These are phyloP conservation scores for Rutstroemia sydowiana DNA, from an alignment of 2,329 filamentous ascomycete species.

Conservation along the genomic window DNA sequence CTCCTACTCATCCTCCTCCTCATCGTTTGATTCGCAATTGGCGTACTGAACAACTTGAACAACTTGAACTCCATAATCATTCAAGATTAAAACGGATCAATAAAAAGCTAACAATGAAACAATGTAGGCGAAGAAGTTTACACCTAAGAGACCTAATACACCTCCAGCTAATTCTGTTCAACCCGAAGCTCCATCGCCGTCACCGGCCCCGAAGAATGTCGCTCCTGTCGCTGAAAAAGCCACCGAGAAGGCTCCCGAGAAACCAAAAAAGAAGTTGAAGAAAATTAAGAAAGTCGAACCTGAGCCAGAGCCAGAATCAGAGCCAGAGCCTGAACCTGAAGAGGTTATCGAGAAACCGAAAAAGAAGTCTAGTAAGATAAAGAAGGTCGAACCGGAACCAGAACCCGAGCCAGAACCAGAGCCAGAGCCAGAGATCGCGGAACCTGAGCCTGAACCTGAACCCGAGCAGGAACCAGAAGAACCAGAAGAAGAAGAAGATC, in stretches of 20 bases:
- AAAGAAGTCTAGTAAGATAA: conserved; percentile 53
- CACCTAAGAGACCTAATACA: conserved; percentile 9
- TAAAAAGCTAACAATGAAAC: conserved; percentile 9
- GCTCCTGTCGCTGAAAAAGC: too few relatives aligned
- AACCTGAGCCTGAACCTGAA: conserved; percentile 36
- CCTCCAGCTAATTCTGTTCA: conserved; percentile 8
- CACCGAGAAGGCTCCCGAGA: too few relatives aligned
- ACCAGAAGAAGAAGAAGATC: not conserved
- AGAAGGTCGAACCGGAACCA: conserved; percentile 31
- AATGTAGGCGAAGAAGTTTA: conserved; percentile 12
- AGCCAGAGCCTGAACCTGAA: conserved; percentile 38
- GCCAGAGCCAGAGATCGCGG: conserved; percentile 44
- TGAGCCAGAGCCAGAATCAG: conserved; percentile 32
- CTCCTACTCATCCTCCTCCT: too few relatives aligned
- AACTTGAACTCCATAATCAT: conserved; percentile 7
- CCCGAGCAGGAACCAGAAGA: not conserved
- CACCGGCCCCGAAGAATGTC: not conserved
- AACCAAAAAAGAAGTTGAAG: conserved; percentile 6
- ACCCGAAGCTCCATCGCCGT: conserved; percentile 8
- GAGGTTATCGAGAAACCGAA: too few relatives aligned
- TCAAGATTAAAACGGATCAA: too few relatives aligned
- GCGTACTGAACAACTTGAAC: too few relatives aligned
- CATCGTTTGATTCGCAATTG: too few relatives aligned
- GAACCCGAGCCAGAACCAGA: conserved; percentile 34
- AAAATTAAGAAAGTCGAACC: conserved; percentile 32